These are phyloP conservation scores for Aspergillus hancockii DNA, from an alignment of 495 filamentous ascomycete species.

Conservation along the genomic window DNA sequence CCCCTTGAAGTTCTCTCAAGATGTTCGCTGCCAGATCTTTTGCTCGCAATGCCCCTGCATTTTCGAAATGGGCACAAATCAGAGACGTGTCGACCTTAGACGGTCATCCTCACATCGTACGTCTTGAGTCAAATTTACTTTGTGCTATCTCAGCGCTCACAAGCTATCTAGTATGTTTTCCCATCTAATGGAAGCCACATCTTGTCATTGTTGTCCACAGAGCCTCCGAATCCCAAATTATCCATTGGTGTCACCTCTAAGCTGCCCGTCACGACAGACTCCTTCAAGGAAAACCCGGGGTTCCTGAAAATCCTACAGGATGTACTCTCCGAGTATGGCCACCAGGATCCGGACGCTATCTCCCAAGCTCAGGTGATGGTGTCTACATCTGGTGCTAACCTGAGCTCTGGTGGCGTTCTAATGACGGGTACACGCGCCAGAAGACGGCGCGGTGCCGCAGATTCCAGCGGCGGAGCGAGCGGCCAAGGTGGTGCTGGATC, in stretches of 20 bases:
- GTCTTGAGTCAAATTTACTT: slow-evolving; percentile 10
- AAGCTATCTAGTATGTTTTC: slow-evolving; percentile 68
- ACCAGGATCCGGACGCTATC: slow-evolving; percentile 68
- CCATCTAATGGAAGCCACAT: slow-evolving; percentile 51
- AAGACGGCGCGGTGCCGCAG: slow-evolving; percentile 45
- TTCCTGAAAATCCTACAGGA: slow-evolving; percentile 77
- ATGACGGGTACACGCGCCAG: slow-evolving; percentile 47
- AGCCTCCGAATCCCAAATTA: slow-evolving; percentile 66
- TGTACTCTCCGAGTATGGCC: slow-evolving; percentile 68
- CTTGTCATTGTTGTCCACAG: slow-evolving; percentile 73
- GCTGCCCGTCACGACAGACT: slow-evolving; percentile 74
- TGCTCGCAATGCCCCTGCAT: slow-evolving; percentile 20
- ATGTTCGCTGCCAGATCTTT: slow-evolving; percentile 33
- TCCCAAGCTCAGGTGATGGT: slow-evolving; percentile 79
- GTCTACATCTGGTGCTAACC: slow-evolving; percentile 70
- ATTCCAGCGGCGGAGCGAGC: slow-evolving; percentile 75
- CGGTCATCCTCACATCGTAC: slow-evolving; percentile 57
- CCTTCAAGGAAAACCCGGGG: slow-evolving; percentile 72
- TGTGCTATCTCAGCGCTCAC: slow-evolving; percentile 11
- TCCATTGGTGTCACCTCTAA: slow-evolving; percentile 74
- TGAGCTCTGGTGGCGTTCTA: slow-evolving; percentile 66
- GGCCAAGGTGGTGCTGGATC: slow-evolving; percentile 82
- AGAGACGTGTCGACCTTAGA: slow-evolving; percentile 53
- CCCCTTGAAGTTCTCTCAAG: slow-evolving; percentile 5
- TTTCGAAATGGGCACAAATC: slow-evolving; percentile 30